Conservation (phyloP, 2,329 filamentous ascomycete genomes). For the Orbilia blumenaviensis region DNA sequence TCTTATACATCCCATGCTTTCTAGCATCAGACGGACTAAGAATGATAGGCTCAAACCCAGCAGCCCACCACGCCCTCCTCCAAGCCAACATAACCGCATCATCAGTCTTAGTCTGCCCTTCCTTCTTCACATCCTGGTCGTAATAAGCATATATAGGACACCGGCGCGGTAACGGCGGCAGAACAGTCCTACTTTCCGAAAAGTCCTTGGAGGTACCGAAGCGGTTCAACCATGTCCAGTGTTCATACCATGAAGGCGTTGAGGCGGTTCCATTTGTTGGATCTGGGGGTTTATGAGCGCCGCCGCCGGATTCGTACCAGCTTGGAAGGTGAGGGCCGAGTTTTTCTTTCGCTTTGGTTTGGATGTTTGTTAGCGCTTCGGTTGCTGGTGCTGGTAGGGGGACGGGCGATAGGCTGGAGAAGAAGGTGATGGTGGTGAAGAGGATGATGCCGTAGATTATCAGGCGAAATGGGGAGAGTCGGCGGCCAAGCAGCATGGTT, state of each 20-base stretch:
- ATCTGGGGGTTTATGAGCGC: constrained; percentile 69
- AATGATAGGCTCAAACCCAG: constrained; percentile 87
- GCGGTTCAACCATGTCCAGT: constrained; percentile 89
- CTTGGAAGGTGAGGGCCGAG: constrained; percentile 40
- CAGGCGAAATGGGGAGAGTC: constrained; percentile 55
- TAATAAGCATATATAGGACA: constrained; percentile 91
- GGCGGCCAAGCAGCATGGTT: constrained; percentile 50
- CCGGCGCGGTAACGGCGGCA: constrained; percentile 77
- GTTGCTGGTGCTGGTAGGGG: constrained; percentile 53
- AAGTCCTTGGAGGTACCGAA: constrained; percentile 83
- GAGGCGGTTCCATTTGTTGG: constrained; percentile 46
- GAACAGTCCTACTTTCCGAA: constrained; percentile 82
- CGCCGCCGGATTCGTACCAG: constrained; percentile 65
- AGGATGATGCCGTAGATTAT: constrained; percentile 62
- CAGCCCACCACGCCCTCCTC: constrained; percentile 94
- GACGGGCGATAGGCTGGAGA: constrained; percentile 63
- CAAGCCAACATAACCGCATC: constrained; percentile 79
- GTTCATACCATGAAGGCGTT: constrained; percentile 74
- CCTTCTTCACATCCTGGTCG: constrained; percentile 71
- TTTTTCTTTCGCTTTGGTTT: constrained; percentile 48
- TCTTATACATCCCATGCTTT: constrained; percentile 79
- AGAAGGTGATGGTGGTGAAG: constrained; percentile 61
- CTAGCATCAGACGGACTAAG: constrained; percentile 81
- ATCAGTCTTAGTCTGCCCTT: constrained; percentile 74
- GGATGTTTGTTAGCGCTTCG: constrained; percentile 38